A percentile compares a stretch with the other conserved stretches of the same genome.
phyloP scores from a whole-genome alignment of 306 rosid genomes.

The Abrus pulchellus region DNA sequence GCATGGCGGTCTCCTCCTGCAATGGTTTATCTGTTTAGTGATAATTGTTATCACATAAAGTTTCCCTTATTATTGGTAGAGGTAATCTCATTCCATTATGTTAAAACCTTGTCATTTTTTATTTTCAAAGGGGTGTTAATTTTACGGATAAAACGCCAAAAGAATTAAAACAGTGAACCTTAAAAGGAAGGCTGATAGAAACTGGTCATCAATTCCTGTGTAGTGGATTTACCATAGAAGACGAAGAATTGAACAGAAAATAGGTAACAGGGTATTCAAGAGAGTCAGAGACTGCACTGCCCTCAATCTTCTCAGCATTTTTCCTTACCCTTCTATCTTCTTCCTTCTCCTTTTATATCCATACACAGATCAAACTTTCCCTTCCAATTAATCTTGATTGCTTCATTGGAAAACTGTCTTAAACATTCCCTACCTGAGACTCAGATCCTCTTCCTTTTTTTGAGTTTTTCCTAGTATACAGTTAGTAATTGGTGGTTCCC shows the following conservation, averaged over 20 bases:
- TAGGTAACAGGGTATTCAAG: background rate
- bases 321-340: background rate
- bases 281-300: background rate
- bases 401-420: background rate
- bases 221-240: background rate
- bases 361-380: background rate
- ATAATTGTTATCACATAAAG: background rate
- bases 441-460: background rate
- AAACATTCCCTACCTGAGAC: background rate
- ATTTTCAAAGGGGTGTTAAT: background rate
- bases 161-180: background rate
- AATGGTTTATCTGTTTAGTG: slow-evolving; percentile 38
- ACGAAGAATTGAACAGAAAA: background rate
- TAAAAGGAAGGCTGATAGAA: slow-evolving; percentile 13
- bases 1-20: slow-evolving; percentile 92
- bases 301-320: background rate
- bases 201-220: background rate
- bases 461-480: background rate
- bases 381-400: background rate
- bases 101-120: slow-evolving; percentile 27
- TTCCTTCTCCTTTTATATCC: background rate
- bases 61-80: slow-evolving; percentile 2
- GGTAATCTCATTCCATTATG: slow-evolving; percentile 20
- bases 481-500: background rate
- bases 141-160: background rate